Conservation (phyloP, 805 yeast species). For the Metschnikowia baotianmanensis region DNA sequence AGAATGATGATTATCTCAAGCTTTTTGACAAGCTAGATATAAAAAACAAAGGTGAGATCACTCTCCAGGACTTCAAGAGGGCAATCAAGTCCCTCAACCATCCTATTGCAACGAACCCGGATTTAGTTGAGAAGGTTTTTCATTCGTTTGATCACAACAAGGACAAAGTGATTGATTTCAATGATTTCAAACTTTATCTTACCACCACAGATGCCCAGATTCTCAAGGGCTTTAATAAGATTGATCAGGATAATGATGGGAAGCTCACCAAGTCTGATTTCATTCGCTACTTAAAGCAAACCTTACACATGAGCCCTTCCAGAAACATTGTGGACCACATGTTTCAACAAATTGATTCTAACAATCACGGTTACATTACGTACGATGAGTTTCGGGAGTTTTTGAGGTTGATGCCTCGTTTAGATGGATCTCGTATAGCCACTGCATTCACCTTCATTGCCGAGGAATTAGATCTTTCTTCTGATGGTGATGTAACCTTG, state of each 20-base stretch:
- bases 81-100: constrained; percentile 52
- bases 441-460: constrained; percentile 81
- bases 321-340: constrained; percentile 52
- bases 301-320: constrained; percentile 53
- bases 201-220: constrained; percentile 69
- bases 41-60: constrained; percentile 46
- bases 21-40: constrained; percentile 38
- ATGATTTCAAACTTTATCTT: constrained; percentile 65
- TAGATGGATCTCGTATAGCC: constrained; percentile 69
- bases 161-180: constrained; percentile 57
- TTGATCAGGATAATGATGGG: constrained; percentile 77
- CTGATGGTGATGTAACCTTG: constrained; percentile 91
- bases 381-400: constrained; percentile 86
- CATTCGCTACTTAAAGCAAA: constrained; percentile 54
- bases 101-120: constrained; percentile 61
- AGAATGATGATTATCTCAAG: constrained; percentile 27
- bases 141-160: constrained; percentile 55
- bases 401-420: constrained; percentile 76
- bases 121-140: constrained; percentile 57
- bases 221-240: constrained; percentile 58
- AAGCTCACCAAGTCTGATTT: constrained; percentile 64
- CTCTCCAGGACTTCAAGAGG: constrained; percentile 45
- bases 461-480: constrained; percentile 74
- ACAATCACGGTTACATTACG: constrained; percentile 65
- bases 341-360: constrained; percentile 53